These are phyloP conservation scores for Annulohypoxylon moriforme DNA, from an alignment of 495 filamentous ascomycete species.

Conservation along the genomic window DNA sequence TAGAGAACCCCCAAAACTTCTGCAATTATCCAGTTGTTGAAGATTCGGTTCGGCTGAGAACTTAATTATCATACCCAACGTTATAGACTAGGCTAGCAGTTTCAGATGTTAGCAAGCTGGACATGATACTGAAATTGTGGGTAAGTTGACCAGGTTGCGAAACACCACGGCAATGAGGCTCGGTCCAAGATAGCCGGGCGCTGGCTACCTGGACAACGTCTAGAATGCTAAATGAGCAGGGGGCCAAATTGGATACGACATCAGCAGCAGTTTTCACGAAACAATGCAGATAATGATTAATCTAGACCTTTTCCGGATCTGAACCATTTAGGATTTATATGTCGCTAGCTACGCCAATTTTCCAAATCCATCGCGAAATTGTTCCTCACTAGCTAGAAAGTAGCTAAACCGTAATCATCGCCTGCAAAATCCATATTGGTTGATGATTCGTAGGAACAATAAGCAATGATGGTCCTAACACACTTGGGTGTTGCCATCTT, in stretches of 20 bases:
- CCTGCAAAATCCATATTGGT: conserved; percentile 15
- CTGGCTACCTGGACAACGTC: background rate
- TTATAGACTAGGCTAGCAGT: conserved; percentile 16
- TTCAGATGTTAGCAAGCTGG: conserved; percentile 23
- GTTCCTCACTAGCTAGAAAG: conserved; percentile 15
- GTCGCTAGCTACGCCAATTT: conserved; percentile 36
- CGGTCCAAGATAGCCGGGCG: conserved; percentile 5
- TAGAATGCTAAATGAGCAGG: background rate
- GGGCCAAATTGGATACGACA: background rate
- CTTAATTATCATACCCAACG: background rate
- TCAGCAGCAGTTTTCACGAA: background rate
- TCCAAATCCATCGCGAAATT: conserved; percentile 32
- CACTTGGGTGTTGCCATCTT: background rate
- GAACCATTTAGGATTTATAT: conserved; percentile 32
- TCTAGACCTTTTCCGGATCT: background rate
- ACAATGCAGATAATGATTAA: background rate
- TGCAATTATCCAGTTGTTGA: background rate
- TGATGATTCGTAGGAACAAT: conserved; percentile 15
- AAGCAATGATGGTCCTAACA: background rate
- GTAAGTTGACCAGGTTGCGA: conserved; percentile 34
- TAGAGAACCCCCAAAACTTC: background rate
- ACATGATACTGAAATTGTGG: conserved; percentile 29
- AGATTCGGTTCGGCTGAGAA: background rate
- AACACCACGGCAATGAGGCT: conserved; percentile 32
- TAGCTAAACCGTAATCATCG: conserved; percentile 23